These are phyloP conservation scores for Otatea glauca DNA, from an alignment of 176 grass and related monocot species.

Conservation along the genomic window DNA sequence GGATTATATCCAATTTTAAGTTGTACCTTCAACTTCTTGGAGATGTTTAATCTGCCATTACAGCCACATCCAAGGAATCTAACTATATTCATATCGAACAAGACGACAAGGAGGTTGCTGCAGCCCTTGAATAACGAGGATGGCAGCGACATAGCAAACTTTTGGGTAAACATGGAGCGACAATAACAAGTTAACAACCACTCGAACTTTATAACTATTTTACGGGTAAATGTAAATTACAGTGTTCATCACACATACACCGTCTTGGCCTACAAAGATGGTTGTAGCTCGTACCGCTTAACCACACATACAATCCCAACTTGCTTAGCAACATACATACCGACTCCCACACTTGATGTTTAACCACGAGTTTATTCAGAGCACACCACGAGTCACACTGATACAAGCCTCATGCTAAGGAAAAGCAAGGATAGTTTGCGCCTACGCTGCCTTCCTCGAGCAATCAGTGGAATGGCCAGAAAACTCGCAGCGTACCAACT, in stretches of 20 bases:
- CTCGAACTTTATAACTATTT: not conserved
- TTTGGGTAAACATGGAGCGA: not conserved
- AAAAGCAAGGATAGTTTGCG: conserved; percentile 34
- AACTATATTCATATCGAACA: not conserved
- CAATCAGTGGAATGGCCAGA: conserved; percentile 59
- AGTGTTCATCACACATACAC: conserved; percentile 37
- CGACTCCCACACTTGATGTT: not conserved
- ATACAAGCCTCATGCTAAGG: conserved; percentile 61
- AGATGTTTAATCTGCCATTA: not conserved
- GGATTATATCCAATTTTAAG: too few species aligned
- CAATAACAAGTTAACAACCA: not conserved
- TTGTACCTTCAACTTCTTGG: not conserved
- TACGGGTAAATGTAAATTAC: conserved; percentile 10
- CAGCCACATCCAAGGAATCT: not conserved
- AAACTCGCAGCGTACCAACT: not conserved
- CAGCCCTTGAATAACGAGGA: too few species aligned
- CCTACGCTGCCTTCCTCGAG: conserved; percentile 42
- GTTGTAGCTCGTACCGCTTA: not conserved
- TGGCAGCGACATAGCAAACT: not conserved
- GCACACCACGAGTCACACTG: conserved; percentile 8
- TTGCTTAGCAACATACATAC: conserved; percentile 24
- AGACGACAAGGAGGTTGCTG: not conserved
- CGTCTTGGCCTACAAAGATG: conserved; percentile 6
- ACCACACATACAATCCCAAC: conserved; percentile 5
- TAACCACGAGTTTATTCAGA: conserved; percentile 23